Base-by-base conservation (phyloP, 768 basidiomycete species). In the Tephrocybe sp. region DNA sequence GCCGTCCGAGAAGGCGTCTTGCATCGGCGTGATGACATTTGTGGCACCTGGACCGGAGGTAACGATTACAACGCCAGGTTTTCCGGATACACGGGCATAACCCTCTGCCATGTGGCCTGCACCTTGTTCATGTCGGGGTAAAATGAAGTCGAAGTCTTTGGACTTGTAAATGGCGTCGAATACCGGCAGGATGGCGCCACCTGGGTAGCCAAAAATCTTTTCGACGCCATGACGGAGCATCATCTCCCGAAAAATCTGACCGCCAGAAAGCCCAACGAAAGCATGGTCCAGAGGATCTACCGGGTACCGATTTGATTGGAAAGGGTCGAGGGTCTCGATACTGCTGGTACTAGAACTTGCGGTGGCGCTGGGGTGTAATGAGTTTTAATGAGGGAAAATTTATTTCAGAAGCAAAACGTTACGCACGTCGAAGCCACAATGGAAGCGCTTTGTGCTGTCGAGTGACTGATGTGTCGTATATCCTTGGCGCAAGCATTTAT, bases 101-200 rank as follows among this genome's bases (percentile, higher is more conserved):
- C 96, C 96, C 65, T 98, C 93, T 1, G 95, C 96, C 95, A 98
- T 99, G 70, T 99, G 96, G 0, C 96, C 96, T 2, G 94, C 96
- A 31, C 97, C 97, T 64, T 98, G 97, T 65, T 99, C 96, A 62
- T 99, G 96, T 24, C 96, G 82, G 12, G 96, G 96, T 13, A 98
- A 83, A 52, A 99, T 78, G 59, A 99, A 99, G 53, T 97, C 84
- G 59, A 98, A 98, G 68, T 97, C 86, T 3, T 84, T 80, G 6
- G 93, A 96, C 68, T 96, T 87, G 79, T 98, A 89, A 69, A 98
- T 99, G 66, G 96, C 97, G 67, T 99, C 96, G 69, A 98, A 99
- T n/a, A 99, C 97, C 52, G 96, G 97, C 28, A 98, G 83, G 68
- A 98, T 98, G 32, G 96, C 97, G 51, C 96, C 95, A 35, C 95